Evolutionary conservation across 768 basidiomycete species (phyloP), one percentile per base, ranked within the genome.

Genomic region (Leccinum rimulosum): DNA sequence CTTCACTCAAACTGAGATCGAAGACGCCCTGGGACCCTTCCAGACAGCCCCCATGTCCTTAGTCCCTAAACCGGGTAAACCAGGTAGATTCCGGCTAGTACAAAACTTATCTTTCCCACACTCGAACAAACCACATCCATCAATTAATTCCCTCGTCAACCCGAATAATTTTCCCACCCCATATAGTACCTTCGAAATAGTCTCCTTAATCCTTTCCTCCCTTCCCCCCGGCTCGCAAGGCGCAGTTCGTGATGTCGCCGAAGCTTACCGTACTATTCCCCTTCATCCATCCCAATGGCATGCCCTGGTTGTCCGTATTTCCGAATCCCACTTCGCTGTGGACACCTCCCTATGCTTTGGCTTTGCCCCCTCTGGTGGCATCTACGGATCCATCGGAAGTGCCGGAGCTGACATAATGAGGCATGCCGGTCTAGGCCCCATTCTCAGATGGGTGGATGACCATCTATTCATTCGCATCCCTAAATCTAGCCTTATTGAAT

Each of bases 271-370:
- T 0, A 75, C 68, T 0, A 66, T 80, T 0, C 76, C 74, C 0
- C 25, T 76, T 0, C 64, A 67, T 8, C 66, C 55, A 0, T 63
- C 64, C 0, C 78, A 80, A 35, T 81, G 76, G 77, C 76, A 75
- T 52, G 66, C 30, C 3, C 36, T 38, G 14, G 36, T 38, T 6
- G 11, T 38, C 10, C 36, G 6, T 3, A 14, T 38, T 1, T 38
- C 36, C 11, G 36, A 38, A 38, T 38, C 36, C 36, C 3, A 38
- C 3, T 38, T 38, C 14, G 36, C 36, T 6, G 36, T 38, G 36
- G 36, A 38, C 36, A 38, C 36, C 1, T 38, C 36, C 36, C 11
- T 38, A 22, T 14, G 11, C 10, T 38, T 38, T 6, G 36, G 36
- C 6, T 38, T 38, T 6, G 36, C 9, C 36, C 36, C 36, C 36